These are phyloP conservation scores for Cryptococcus amylolentus DNA, from an alignment of 1,284 basidiomycete genomes.

Conservation along the genomic window DNA sequence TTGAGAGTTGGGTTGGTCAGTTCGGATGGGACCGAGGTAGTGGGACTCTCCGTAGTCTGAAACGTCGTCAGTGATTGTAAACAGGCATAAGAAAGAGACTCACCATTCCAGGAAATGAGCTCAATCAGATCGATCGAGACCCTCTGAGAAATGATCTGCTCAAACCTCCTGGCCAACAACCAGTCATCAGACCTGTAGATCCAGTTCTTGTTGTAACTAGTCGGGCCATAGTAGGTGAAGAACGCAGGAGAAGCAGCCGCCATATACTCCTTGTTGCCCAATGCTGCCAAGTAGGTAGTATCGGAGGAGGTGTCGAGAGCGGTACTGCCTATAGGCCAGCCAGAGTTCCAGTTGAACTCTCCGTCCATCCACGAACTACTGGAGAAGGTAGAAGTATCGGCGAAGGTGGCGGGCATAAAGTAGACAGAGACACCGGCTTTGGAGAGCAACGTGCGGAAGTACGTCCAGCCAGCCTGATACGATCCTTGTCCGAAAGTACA, in stretches of 20 bases:
- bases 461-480: conserved; percentile 33
- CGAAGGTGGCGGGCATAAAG: conserved; percentile 49
- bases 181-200: conserved; percentile 46
- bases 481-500: conserved; percentile 64
- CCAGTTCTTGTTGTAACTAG: conserved; percentile 49
- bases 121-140: conserved; percentile 37
- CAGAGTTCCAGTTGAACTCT: conserved; percentile 52
- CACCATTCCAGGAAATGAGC: conserved; percentile 47
- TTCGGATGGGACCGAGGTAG: conserved; percentile 48
- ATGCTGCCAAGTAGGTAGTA: conserved; percentile 24
- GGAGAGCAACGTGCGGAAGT: conserved; percentile 20
- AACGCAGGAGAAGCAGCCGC: conserved; percentile 46
- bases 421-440: conserved; percentile 22
- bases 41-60: conserved; percentile 50
- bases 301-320: conserved; percentile 33
- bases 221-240: conserved; percentile 46
- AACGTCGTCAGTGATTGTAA: background rate
- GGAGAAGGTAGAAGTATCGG: conserved; percentile 29
- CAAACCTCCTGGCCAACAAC: conserved; percentile 45
- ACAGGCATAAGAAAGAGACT: background rate
- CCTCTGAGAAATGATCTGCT: conserved; percentile 41
- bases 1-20: conserved; percentile 41
- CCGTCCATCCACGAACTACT: conserved; percentile 45
- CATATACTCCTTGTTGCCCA: conserved; percentile 46
- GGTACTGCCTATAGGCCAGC: conserved; percentile 47